Conservation (phyloP, 352 stramenopile species). For the Globisporangium okanoganense region DNA sequence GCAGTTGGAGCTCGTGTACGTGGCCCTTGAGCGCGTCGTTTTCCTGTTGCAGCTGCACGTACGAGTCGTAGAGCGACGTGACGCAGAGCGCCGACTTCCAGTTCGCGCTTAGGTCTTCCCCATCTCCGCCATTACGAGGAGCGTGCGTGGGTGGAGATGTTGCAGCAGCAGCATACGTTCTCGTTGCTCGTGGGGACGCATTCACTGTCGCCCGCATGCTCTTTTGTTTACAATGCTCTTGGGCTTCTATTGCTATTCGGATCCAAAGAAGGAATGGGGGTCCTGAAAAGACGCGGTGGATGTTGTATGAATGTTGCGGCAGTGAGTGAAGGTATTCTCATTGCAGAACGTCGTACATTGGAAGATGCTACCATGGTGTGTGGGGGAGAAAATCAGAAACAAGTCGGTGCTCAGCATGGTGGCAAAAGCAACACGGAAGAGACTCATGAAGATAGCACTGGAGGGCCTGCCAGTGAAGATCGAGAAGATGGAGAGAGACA, state of each 20-base stretch:
- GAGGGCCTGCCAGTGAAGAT: too few species aligned
- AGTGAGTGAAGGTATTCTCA: too few species aligned
- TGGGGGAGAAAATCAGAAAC: too few species aligned
- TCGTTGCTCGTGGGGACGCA: not conserved
- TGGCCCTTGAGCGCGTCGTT: conserved; percentile 36
- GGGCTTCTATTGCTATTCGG: not conserved
- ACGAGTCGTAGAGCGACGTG: conserved; percentile 74
- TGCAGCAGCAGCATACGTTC: not conserved
- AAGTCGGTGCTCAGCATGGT: too few species aligned
- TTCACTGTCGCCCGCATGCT: not conserved
- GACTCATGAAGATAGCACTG: too few species aligned
- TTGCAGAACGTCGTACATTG: too few species aligned
- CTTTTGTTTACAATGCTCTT: not conserved
- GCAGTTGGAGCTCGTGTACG: conserved; percentile 21
- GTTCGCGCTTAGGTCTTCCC: conserved; percentile 28
- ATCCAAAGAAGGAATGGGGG: not conserved
- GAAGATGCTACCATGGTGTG: too few species aligned
- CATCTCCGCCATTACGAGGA: not conserved
- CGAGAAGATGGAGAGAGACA: too few species aligned
- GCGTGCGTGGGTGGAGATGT: not conserved
- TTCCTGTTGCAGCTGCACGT: conserved; percentile 55
- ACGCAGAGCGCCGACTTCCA: conserved; percentile 76
- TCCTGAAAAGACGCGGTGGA: not conserved
- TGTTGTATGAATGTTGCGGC: not conserved
- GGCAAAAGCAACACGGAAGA: too few species aligned